Base-by-base conservation (phyloP, 169 alveolate genomes). In the Theileria luwenshuni region DNA sequence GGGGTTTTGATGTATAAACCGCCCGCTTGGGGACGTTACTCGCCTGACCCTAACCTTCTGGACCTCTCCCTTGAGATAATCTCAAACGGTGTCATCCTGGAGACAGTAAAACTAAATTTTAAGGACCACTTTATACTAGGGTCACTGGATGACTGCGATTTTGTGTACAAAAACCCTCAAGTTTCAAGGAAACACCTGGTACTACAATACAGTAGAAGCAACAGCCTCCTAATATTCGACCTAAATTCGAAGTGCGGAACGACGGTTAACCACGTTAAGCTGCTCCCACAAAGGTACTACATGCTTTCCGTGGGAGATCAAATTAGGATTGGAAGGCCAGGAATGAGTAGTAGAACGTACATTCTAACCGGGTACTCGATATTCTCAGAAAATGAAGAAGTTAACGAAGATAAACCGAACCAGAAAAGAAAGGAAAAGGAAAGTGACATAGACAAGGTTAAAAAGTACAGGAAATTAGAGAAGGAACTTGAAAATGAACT, bases 181-280 rank as follows among this genome's bases (percentile, higher is more conserved):
- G 89, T 81, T 12, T 81, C 89, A 3, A 28, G 89, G 51, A 73
- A 38, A 21, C 89, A 81, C 58, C 68, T 73, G n/a, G 81, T 81
- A 17, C 38, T 81, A 35, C 89, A 81, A 25, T 62, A 48, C 27
- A 72, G 65, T 17, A 73, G 85, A 42, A 23, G 69, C 45, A 67
- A 69, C 15, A 25, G 71, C 0, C 76, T 81, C 45, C 47, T 81
- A 63, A 60, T 81, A 17, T 73, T 28, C 63, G 89, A 81, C 45
- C 68, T 81, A 32, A 38, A 58, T 21, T 81, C 89, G 5, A 81
- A 62, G n/a, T 54, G 58, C 30, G 85, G 85, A 42, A 81, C 89
- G 3, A 81, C 85, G 8, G 61, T 81, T 12, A 81, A 81, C 80
- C 80, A 74, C 45, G 42, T n/a, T 47, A 45, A 49, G 25, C 27